These are phyloP conservation scores for Pichia occidentalis DNA, from an alignment of 805 yeast species.

Conservation along the genomic window DNA sequence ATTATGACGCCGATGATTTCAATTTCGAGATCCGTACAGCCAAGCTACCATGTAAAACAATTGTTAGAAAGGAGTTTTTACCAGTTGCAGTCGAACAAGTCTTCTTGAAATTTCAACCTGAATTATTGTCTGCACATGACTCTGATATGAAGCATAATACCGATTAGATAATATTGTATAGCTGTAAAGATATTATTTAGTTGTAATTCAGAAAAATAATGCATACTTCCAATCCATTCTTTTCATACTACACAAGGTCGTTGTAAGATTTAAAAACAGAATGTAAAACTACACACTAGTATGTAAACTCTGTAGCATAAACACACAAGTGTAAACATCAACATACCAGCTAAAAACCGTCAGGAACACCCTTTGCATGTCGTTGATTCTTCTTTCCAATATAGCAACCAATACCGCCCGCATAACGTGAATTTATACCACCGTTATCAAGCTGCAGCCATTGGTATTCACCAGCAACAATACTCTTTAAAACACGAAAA, in stretches of 20 bases:
- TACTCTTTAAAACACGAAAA: slow-evolving; percentile 52
- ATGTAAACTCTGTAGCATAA: too few relatives aligned
- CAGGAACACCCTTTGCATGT: slow-evolving; percentile 85
- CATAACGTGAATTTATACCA: slow-evolving; percentile 31
- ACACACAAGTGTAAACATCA: too few relatives aligned
- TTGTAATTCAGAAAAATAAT: too few relatives aligned
- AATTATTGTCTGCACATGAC: slow-evolving; percentile 55
- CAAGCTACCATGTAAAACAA: slow-evolving; percentile 31
- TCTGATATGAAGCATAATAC: slow-evolving; percentile 53
- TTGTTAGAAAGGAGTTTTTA: slow-evolving; percentile 41
- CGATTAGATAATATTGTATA: slow-evolving; percentile 16
- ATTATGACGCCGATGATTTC: slow-evolving; percentile 63
- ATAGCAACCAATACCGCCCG: slow-evolving; percentile 37
- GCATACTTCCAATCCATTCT: too few relatives aligned
- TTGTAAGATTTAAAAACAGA: too few relatives aligned
- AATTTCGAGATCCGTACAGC: slow-evolving; percentile 40
- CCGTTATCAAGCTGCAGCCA: slow-evolving; percentile 48
- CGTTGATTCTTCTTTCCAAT: slow-evolving; percentile 33
- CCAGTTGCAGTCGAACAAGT: slow-evolving; percentile 41
- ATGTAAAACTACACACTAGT: too few relatives aligned
- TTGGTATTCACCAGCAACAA: slow-evolving; percentile 48
- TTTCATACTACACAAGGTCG: too few relatives aligned
- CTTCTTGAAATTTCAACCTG: slow-evolving; percentile 55
- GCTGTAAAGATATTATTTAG: too few relatives aligned
- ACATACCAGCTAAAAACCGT: slow-evolving; percentile 64